phyloP scores from a whole-genome alignment of 2,329 filamentous ascomycete genomes.

The Penicillium sclerotigenum region DNA sequence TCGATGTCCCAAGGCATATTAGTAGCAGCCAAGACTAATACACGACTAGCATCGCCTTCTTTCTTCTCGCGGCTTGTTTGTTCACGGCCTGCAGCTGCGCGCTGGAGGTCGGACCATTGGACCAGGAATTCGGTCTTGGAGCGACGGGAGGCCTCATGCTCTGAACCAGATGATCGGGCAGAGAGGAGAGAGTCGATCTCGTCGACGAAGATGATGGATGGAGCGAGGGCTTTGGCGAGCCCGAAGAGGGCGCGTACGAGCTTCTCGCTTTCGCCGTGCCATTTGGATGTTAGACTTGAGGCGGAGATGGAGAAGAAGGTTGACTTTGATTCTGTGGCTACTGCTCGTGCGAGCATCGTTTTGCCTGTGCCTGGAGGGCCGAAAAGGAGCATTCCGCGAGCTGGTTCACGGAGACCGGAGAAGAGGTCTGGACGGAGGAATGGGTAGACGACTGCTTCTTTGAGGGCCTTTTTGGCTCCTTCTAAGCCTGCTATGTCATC shows the following conservation, averaged over 20 bases:
- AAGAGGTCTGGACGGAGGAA: conserved; percentile 94
- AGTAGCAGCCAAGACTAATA: conserved; percentile 90
- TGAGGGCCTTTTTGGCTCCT: conserved; percentile 82
- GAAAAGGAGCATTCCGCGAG: conserved; percentile 91
- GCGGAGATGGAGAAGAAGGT: conserved; percentile 98
- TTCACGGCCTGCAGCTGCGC: conserved; percentile 84
- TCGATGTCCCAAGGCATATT: conserved; percentile 98
- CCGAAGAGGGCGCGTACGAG: conserved; percentile 87
- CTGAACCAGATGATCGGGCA: conserved; percentile 69
- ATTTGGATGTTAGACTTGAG: conserved; percentile 91
- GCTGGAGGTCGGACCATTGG: conserved; percentile 91
- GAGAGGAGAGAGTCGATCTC: conserved; percentile 95
- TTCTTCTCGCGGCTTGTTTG: conserved; percentile 59
- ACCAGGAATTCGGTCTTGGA: conserved; percentile 99
- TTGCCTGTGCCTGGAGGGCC: conserved; percentile 97
- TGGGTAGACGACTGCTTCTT: conserved; percentile 95
- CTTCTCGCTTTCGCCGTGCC: conserved; percentile 93
- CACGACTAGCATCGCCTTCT: conserved; percentile 76
- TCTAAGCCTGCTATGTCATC: conserved; percentile 88
- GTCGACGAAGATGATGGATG: conserved; percentile 96
- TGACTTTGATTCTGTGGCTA: conserved; percentile 89
- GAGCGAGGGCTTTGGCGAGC: conserved; percentile 82
- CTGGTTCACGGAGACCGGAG: conserved; percentile 90
- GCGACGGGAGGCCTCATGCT: conserved; percentile 87
- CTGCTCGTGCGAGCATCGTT: conserved; percentile 92